Evolutionary conservation across 352 stramenopile genomes (phyloP).

Genomic region (Pythium sukuiense): DNA sequence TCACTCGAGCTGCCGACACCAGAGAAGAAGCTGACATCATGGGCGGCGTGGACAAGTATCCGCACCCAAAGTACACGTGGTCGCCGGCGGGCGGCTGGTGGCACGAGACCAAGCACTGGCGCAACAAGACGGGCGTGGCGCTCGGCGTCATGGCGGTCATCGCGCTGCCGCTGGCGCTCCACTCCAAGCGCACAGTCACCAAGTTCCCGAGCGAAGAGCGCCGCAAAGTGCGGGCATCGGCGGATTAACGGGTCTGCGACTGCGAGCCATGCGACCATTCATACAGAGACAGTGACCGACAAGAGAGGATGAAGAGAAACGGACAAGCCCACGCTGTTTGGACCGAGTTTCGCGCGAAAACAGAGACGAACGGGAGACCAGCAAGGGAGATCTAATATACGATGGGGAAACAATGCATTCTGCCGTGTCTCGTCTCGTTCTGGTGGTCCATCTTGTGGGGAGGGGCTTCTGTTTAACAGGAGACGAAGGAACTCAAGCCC

Average conservation of each 20-base stretch:
- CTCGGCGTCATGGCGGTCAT: constrained; percentile 50
- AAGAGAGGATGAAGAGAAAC: not conserved
- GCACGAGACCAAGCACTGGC: constrained; percentile 84
- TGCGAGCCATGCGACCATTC: no score
- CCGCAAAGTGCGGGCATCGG: constrained; percentile 32
- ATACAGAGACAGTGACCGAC: not conserved
- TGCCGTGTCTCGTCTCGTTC: not conserved
- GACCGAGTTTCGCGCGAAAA: no score
- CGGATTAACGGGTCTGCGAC: not conserved
- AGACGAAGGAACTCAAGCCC: no score
- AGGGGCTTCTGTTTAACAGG: no score
- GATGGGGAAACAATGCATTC: constrained; percentile 2
- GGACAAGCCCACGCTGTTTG: not conserved
- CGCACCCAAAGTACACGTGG: constrained; percentile 88
- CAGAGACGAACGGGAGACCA: not conserved
- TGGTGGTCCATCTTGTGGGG: not conserved
- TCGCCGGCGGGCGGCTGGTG: constrained; percentile 85
- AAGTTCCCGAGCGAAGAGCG: constrained; percentile 76
- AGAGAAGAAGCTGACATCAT: constrained; percentile 33
- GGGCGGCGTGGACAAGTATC: constrained; percentile 81
- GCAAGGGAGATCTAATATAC: not conserved
- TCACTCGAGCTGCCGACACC: not conserved
- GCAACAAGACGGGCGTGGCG: constrained; percentile 69
- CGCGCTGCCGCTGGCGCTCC: constrained; percentile 54
- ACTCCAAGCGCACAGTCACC: constrained; percentile 62